Evolutionary conservation across 257 asterid genomes (phyloP), one percentile per base, ranked within the genome.

Genomic region (Linaria vulgaris): DNA sequence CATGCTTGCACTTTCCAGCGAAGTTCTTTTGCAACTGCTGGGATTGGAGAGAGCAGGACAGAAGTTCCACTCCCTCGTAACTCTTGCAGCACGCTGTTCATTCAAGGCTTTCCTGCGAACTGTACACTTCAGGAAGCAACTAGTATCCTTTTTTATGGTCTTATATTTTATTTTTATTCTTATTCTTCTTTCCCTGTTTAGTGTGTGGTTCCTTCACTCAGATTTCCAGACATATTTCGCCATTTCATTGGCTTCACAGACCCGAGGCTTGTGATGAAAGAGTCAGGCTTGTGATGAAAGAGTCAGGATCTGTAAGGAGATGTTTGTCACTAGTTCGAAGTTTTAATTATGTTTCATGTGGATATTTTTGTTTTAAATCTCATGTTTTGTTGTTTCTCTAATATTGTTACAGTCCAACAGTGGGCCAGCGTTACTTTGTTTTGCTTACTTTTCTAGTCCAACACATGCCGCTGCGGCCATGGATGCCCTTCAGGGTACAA

Each of bases 221-320:
- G 27, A 37, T 64, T 64, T 63, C 69, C 85, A 89, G 96, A 89
- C 76, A 79, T 90, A 61, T 90, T 90, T 61, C 92, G 96, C 52
- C 95, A 92, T n/a, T 90, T 87, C 31, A 90, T 85, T 25, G 96
- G 97, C 63, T 90, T 82, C 67, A 82, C 76, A 70, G 96, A 83
- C 82, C 88, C 80, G 67, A 82, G 95, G 75, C 86, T 87, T 47
- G 91, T 87, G 53, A n/a, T n/a, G n/a, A n/a, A n/a, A n/a, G n/a
- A n/a, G n/a, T n/a, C n/a, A n/a, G n/a, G n/a, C n/a, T n/a, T n/a
- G n/a, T n/a, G n/a, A 87, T 86, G 30, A 87, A 82, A 66, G 96
- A 82, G 24, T 72, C 96, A 16, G 82, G 92, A 82, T 85, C 70
- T 22, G 97, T 90, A 80, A 78, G 91, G 16, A 52, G 58, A 9